phyloP scores from a whole-genome alignment of 441 rosid species.

The Adansonia madagascariensis region DNA sequence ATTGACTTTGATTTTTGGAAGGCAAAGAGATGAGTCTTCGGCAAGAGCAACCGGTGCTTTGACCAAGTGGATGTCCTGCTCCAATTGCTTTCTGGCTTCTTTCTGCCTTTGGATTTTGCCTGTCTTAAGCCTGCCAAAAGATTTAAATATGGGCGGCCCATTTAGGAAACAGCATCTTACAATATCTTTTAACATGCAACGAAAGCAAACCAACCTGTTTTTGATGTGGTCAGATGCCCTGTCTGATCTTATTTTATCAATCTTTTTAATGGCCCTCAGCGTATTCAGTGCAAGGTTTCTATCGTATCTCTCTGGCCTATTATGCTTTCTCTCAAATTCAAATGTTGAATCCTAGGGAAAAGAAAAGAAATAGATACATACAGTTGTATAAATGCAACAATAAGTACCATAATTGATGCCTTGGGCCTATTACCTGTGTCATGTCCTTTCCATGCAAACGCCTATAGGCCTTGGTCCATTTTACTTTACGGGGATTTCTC shows the following conservation, averaged over 20 bases:
- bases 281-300: constrained; percentile 71
- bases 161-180: background rate
- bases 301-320: constrained; percentile 92
- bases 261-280: constrained; percentile 76
- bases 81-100: constrained; percentile 48
- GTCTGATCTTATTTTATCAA: constrained; percentile 62
- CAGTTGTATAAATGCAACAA: background rate
- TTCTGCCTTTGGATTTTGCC: constrained; percentile 43
- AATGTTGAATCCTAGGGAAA: constrained; percentile 67
- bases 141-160: background rate
- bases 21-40: constrained; percentile 42
- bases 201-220: constrained; percentile 49
- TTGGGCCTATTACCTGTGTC: constrained; percentile 62
- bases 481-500: constrained; percentile 92
- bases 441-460: constrained; percentile 86
- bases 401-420: constrained; percentile 5
- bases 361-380: constrained; percentile 14
- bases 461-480: constrained; percentile 95
- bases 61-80: constrained; percentile 55
- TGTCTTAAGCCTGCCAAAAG: constrained; percentile 53
- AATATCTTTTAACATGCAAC: background rate
- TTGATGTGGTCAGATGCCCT: constrained; percentile 55
- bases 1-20: constrained; percentile 63
- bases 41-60: constrained; percentile 49
- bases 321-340: constrained; percentile 91